Evolutionary conservation across 768 basidiomycete genomes (phyloP), one percentile per base, ranked within the genome.

Genomic region (Rhodotorula kratochvilovae): DNA sequence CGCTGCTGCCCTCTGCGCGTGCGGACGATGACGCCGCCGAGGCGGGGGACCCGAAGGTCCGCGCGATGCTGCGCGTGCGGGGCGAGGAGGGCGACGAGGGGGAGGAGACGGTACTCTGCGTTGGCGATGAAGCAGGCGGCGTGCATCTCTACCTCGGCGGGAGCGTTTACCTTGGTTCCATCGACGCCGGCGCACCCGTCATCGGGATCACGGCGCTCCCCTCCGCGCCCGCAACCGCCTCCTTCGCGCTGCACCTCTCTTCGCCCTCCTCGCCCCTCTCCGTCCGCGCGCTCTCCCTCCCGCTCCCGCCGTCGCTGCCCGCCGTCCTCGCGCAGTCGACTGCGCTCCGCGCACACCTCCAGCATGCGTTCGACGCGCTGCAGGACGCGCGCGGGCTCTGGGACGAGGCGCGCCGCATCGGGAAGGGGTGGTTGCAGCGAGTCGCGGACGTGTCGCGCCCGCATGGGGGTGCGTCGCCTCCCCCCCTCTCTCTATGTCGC

Each of bases 351-450:
- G 35, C 46, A 10, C 53, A 61, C 25, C 46, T 76, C 27, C 39
- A 50, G 23, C 68, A 75, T 35, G 67, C 70, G 5, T 74, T 71
- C 61, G 70, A 70, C 27, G 70, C 73, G 15, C 56, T 77, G 1
- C 71, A 76, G 42, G 72, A 76, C 23, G 65, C 69, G 15, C 31
- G 74, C 2, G 62, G 57, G 25, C 12, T 54, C 8, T 77, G 75
- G 74, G 74, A 77, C 57, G 77, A 77, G 39, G 56, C 68, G 23
- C 25, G 70, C 7, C 48, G 67, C 33, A 64, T 76, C 33, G 71
- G 71, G 12, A 74, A 74, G 25, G 70, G 61, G 3, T 77, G 77
- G 77, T 35, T 76, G 16, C 64, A 67, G 45, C 43, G 74, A 12
- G 33, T 77, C 23, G 64, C 51, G 1, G 77, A 76, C 27, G 59